These are phyloP conservation scores for Botrytis paeoniae DNA, from an alignment of 2,329 filamentous ascomycete genomes.

Conservation along the genomic window DNA sequence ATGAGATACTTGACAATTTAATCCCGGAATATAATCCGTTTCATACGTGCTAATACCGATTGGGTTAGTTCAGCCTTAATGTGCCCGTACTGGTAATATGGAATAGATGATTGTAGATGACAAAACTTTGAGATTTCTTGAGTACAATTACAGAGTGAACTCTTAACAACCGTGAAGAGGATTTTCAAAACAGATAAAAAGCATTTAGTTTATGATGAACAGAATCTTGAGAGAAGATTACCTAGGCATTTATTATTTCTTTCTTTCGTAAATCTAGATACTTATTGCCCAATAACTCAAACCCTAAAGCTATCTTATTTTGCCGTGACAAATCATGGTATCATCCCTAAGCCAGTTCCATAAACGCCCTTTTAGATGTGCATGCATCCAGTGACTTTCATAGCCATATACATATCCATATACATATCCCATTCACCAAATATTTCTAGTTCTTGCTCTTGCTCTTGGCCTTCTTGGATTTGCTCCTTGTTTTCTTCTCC, in stretches of 20 bases:
- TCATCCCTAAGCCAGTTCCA: constrained; percentile 15
- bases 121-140: neutral
- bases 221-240: neutral
- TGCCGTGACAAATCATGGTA: constrained; percentile 17
- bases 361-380: constrained; percentile 14
- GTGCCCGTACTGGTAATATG: too few relatives aligned
- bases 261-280: neutral
- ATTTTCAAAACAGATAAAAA: neutral
- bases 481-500: constrained; percentile 17
- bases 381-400: neutral
- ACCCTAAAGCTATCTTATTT: neutral
- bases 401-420: neutral
- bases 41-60: neutral
- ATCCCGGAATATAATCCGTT: neutral
- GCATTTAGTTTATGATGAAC: neutral
- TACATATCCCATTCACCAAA: neutral
- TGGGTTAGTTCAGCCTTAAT: neutral
- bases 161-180: neutral
- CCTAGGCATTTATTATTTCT: neutral
- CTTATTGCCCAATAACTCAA: neutral
- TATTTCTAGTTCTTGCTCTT: constrained; percentile 10
- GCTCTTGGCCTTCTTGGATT: constrained; percentile 16
- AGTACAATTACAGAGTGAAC: neutral
- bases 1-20: constrained; percentile 10
- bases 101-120: neutral